phyloP scores from a whole-genome alignment of 768 basidiomycete species.

The Naematelia encephala region DNA sequence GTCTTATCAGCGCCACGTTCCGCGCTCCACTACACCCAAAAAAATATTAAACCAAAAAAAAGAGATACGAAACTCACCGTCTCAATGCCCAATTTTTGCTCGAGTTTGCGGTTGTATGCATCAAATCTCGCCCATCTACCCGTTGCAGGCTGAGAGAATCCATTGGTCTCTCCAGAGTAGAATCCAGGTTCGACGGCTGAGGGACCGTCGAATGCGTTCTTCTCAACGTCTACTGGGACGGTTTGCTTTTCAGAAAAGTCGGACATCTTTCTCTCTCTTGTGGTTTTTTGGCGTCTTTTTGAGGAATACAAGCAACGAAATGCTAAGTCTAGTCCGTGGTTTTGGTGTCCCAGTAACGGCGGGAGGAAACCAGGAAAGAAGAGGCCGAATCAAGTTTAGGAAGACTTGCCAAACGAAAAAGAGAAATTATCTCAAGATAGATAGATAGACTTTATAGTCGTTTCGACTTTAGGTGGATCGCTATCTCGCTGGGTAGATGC shows the following conservation, averaged over 20 bases:
- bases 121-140: slow-evolving; percentile 23
- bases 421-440: no score
- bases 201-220: slow-evolving; percentile 9
- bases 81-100: slow-evolving; percentile 28
- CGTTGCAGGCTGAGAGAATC: background rate
- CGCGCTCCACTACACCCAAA: background rate
- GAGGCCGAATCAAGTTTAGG: background rate
- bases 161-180: slow-evolving; percentile 12
- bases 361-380: background rate
- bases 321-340: no score
- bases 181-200: slow-evolving; percentile 12
- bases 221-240: background rate
- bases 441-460: no score
- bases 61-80: slow-evolving; percentile 13
- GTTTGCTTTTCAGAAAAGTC: background rate
- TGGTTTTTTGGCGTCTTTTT: no score
- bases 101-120: slow-evolving; percentile 17
- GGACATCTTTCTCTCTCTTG: background rate
- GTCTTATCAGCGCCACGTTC: background rate
- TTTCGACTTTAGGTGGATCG: no score
- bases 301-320: no score
- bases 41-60: no score
- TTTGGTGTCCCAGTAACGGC: background rate
- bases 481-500: no score
- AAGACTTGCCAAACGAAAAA: background rate